Evolutionary conservation across 2,329 filamentous ascomycete genomes (phyloP).

Genomic region (Aureobasidium sp.): DNA sequence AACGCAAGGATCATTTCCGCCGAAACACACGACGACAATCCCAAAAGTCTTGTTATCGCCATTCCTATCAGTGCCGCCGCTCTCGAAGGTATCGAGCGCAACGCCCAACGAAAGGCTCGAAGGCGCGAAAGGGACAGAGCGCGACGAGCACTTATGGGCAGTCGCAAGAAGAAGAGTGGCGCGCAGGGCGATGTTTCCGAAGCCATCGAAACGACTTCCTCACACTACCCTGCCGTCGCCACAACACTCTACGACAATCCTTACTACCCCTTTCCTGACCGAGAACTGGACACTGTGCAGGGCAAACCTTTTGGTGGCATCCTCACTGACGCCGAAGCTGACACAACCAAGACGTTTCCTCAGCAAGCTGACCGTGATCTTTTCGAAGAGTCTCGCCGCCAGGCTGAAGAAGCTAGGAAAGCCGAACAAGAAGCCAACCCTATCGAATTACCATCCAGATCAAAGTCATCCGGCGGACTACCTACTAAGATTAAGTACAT

Average conservation of each 20-base stretch:
- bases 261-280: slow-evolving; percentile 83
- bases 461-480: slow-evolving; percentile 73
- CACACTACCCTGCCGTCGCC: slow-evolving; percentile 53
- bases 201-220: slow-evolving; percentile 28
- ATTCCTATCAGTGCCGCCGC: slow-evolving; percentile 27
- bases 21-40: slow-evolving; percentile 23
- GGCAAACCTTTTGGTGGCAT: slow-evolving; percentile 95
- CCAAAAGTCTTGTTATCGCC: slow-evolving; percentile 46
- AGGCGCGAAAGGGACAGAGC: slow-evolving; percentile 36
- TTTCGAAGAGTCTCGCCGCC: slow-evolving; percentile 84
- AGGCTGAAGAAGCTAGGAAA: slow-evolving; percentile 88
- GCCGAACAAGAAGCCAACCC: slow-evolving; percentile 56
- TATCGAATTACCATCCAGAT: slow-evolving; percentile 26
- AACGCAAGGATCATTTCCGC: slow-evolving; percentile 28
- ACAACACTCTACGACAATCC: slow-evolving; percentile 62
- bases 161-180: slow-evolving; percentile 29
- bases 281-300: slow-evolving; percentile 80
- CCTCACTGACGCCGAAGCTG: slow-evolving; percentile 76
- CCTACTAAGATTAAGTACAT: slow-evolving; percentile 98
- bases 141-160: slow-evolving; percentile 19
- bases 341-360: slow-evolving; percentile 83
- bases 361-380: slow-evolving; percentile 69
- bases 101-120: slow-evolving; percentile 46
- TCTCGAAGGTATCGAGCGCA: slow-evolving; percentile 27
- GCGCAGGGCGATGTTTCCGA: not conserved